A percentile compares a stretch with the other conserved stretches of the same genome.
Evolutionary conservation across 1,139 yeast genomes (phyloP).

Genomic region (Taphrina betulina): DNA sequence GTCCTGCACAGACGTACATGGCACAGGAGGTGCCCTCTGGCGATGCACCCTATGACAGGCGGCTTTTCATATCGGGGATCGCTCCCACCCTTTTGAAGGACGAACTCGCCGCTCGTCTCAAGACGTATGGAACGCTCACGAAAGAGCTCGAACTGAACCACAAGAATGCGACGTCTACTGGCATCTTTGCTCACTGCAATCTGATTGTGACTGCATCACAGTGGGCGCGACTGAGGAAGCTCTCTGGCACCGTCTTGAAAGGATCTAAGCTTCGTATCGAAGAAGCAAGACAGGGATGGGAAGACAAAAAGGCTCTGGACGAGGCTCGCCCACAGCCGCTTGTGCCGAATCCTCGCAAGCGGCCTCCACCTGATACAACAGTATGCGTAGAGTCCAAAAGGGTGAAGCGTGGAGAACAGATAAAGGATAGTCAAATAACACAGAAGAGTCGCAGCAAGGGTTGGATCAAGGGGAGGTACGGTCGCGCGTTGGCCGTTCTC

Average conservation of each 20-base stretch:
- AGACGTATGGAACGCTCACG: slow-evolving; percentile 13
- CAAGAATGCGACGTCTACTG: neutral
- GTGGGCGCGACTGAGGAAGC: slow-evolving; percentile 13
- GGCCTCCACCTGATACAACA: slow-evolving; percentile 12
- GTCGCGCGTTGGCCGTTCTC: slow-evolving; percentile 17
- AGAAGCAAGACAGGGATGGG: slow-evolving; percentile 25
- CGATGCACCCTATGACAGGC: neutral
- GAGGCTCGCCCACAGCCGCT: slow-evolving; percentile 3
- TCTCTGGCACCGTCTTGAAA: slow-evolving; percentile 25
- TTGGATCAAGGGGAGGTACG: slow-evolving; percentile 29
- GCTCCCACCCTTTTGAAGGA: slow-evolving; percentile 2
- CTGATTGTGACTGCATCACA: neutral
- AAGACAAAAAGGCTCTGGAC: neutral
- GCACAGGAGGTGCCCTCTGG: neutral
- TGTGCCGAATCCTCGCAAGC: slow-evolving; percentile 15
- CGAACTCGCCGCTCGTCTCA: slow-evolving; percentile 11
- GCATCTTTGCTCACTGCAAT: slow-evolving; percentile 18
- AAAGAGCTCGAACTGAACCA: neutral
- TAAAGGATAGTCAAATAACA: slow-evolving; percentile 16
- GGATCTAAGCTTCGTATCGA: slow-evolving; percentile 27
- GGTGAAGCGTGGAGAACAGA: slow-evolving; percentile 13
- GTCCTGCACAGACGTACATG: too few species aligned
- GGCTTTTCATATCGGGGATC: slow-evolving; percentile 27
- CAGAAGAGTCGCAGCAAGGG: slow-evolving; percentile 25
- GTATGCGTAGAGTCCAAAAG: slow-evolving; percentile 9